phyloP scores from a whole-genome alignment of 2,329 filamentous ascomycete species.

The Botrytis pseudocinerea region DNA sequence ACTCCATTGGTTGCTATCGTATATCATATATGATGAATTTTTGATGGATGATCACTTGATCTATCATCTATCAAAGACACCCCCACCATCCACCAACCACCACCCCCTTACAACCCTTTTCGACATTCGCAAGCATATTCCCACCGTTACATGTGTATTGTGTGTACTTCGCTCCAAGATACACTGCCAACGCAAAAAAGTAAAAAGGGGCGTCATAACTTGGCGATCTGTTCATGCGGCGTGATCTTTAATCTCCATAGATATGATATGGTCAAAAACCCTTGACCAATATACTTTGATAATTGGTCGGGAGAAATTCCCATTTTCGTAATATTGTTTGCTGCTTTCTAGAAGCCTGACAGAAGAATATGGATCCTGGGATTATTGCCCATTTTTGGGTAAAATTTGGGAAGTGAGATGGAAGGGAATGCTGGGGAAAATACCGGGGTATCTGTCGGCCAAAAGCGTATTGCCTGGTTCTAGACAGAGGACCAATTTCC shows the following conservation, averaged over 20 bases:
- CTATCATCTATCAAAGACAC: slow-evolving; percentile 2
- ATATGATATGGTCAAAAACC: slow-evolving; percentile 4
- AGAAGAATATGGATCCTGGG: neutral
- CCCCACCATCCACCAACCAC: neutral
- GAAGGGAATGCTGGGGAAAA: slow-evolving; percentile 4
- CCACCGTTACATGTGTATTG: neutral
- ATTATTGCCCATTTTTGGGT: neutral
- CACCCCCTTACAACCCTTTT: neutral
- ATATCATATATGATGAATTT: neutral
- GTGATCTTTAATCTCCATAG: slow-evolving; percentile 6
- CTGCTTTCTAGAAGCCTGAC: neutral
- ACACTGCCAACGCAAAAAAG: neutral
- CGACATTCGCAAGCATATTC: neutral
- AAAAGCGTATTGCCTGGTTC: neutral
- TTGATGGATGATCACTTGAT: slow-evolving; percentile 5
- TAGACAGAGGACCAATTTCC: neutral
- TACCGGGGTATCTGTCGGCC: neutral
- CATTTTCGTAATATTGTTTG: neutral
- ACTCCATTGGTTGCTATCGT: neutral
- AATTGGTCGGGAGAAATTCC: neutral
- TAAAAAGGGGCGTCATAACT: neutral
- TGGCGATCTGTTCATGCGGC: neutral
- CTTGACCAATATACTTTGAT: neutral
- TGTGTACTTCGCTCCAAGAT: neutral
- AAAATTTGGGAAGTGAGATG: neutral